These are phyloP conservation scores for Capsicum rhomboideum DNA, from an alignment of 257 asterid species.

Conservation along the genomic window DNA sequence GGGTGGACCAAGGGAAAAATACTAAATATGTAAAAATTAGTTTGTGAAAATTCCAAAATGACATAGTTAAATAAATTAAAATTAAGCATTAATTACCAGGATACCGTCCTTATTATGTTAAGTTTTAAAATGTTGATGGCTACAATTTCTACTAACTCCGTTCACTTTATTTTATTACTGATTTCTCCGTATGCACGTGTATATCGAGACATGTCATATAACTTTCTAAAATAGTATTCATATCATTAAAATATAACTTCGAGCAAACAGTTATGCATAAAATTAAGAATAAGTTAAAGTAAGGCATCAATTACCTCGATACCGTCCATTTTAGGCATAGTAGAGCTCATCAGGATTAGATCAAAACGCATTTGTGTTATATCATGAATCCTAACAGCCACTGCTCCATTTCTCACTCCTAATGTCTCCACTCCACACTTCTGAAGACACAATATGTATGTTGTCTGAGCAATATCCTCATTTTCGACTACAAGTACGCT, in stretches of 20 bases:
- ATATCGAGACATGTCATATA: not conserved
- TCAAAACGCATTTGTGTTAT: not conserved
- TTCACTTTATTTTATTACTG: too few species aligned
- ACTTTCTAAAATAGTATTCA: not conserved
- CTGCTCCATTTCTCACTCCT: not conserved
- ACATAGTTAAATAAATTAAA: too few species aligned
- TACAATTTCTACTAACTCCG: too few species aligned
- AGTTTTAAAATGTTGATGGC: too few species aligned
- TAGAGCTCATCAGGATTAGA: not conserved
- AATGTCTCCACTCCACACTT: not conserved
- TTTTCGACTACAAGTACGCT: not conserved
- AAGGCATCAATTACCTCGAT: not conserved
- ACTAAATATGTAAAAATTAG: too few species aligned
- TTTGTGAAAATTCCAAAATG: too few species aligned
- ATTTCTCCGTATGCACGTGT: not conserved
- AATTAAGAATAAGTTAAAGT: not conserved
- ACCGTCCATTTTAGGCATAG: not conserved
- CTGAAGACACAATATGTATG: not conserved
- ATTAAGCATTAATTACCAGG: too few species aligned
- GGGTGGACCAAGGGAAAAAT: too few species aligned
- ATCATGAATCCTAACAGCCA: not conserved
- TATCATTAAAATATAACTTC: not conserved
- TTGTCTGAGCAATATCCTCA: not conserved
- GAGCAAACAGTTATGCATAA: not conserved
- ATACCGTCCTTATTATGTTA: too few species aligned